Evolutionary conservation across 73 alveolate genomes (phyloP), one percentile per base, ranked within the genome.

Genomic region (Uronychia setigera): DNA sequence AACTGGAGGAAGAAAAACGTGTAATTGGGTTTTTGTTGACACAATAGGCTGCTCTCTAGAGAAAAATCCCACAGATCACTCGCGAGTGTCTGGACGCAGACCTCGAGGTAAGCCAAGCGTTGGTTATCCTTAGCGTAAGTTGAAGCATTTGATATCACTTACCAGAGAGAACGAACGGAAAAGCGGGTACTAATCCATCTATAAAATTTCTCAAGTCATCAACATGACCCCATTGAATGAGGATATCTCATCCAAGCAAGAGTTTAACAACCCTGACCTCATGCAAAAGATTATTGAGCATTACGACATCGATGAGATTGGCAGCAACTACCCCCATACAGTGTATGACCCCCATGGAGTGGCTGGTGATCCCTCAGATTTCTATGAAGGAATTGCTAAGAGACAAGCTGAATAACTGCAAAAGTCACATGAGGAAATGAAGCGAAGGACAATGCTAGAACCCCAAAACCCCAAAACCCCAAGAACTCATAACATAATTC

Each of bases 291-390:
- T 76, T n/a, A 80, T 80, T 25, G 86, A 80, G 27, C 58, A 33
- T 57, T 80, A 34, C 31, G 31, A 80, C 35, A 58, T 80, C 33
- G 86, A 80, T 35, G 79, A 80, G 58, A 80, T 80, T 58, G 86
- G 79, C 28, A 27, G 60, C 27, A 80, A 80, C 59, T 80, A 28
- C 32, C 79, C 86, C 1, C 35, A 80, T 26, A 28, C 75, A 1
- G 30, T 28, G 19, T 80, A 9, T 28, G 86, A 80, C 31, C 86
- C 86, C 1, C 86, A 80, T 58, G 58, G 58, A 1, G 78, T 80
- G 0, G 86, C 86, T 0, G 59, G 11, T 0, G 79, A 58, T 1
- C 29, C 35, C 1, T 67, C 35, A 26, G 86, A 80, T 32, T 80
- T 33, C 79, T 80, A n/a, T 31, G 86, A 80, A 27, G 79, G 84